Base-by-base conservation (phyloP, 1,284 basidiomycete genomes). In the Schizophyllum commune region DNA sequence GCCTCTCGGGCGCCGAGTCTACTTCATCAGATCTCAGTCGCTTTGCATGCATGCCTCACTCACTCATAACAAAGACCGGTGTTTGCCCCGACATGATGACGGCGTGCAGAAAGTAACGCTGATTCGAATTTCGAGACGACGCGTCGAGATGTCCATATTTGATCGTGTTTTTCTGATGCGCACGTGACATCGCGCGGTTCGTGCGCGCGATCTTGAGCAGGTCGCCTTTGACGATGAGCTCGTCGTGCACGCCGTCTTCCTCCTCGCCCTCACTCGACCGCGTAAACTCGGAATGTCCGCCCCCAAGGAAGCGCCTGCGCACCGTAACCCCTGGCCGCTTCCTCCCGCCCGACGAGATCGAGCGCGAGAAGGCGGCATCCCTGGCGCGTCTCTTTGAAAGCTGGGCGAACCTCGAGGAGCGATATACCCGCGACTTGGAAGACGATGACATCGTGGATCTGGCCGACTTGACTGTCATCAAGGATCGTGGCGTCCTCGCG, bases 1-100 rank as follows among this genome's bases (percentile, higher is more conserved):
- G 92, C 72, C 95, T 84, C 78, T 97, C 94, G 52, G 95, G 94
- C 67, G 90, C 93, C 63, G 94, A 86, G 82, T 98, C 93, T 95
- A 68, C 32, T 52, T 52, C 51, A 57, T 5, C 55, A 60, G 39
- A 22, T n/a, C 9, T 2, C 20, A 59, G n/a, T 20, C 9, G 52
- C 4, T 58, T 8, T 5, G 32, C 11, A 51, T 15, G 32, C 53
- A 58, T 17, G 7, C 27, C 20, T 33, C 11, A 72, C 83, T 55
- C 66, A 86, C 85, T 88, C 84, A 88, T 86, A 19, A 90, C 86
- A 68, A 90, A 90, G 58, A 90, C 80, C 9, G 88, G 88, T 17
- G 86, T 85, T 69, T 88, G 86, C 62, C 80, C 82, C 19, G 78
- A 74, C 78, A 79, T 79, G 59, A 13, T 47, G 39, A 47, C 39